phyloP scores from a whole-genome alignment of 192 early-diverging fungal species.

The Coemansia asiatica region DNA sequence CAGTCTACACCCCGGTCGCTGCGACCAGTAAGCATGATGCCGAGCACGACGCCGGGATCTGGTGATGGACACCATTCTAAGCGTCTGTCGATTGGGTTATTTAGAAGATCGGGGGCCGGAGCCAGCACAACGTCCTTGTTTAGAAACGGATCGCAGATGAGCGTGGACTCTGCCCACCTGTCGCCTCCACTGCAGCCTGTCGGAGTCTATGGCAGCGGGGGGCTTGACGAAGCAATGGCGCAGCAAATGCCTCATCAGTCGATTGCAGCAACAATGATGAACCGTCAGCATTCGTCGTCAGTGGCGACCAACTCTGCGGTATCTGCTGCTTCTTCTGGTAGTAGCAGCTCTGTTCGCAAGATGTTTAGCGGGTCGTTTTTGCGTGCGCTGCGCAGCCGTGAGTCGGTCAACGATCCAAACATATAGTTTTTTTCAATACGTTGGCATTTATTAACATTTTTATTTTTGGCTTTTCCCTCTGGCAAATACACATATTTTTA shows the following conservation, averaged over 20 bases:
- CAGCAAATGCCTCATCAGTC: constrained; percentile 25
- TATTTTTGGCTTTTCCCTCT: not conserved
- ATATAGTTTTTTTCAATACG: no score
- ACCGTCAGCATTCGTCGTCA: constrained; percentile 18
- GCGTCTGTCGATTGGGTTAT: constrained; percentile 50
- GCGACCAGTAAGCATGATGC: constrained; percentile 46
- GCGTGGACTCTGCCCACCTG: constrained; percentile 21
- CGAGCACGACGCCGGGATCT: constrained; percentile 20
- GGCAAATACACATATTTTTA: no score
- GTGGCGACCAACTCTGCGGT: constrained; percentile 13
- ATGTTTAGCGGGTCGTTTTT: constrained; percentile 52
- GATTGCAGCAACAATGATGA: constrained; percentile 31
- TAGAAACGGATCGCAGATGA: constrained; percentile 33
- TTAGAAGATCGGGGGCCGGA: constrained; percentile 23
- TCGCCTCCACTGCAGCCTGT: constrained; percentile 16
- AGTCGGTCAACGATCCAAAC: constrained; percentile 42
- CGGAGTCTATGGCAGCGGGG: constrained; percentile 2
- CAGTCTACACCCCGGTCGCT: constrained; percentile 35
- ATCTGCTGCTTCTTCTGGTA: constrained; percentile 13
- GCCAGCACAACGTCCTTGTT: constrained; percentile 40
- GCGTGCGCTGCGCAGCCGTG: constrained; percentile 49
- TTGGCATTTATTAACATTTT: constrained; percentile 1
- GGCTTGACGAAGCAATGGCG: constrained; percentile 2
- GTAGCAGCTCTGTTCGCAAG: constrained; percentile 44
- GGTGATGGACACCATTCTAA: constrained; percentile 17